Evolutionary conservation across 192 early-diverging fungal species (phyloP).

Genomic region (Martensiomyces pterosporus): DNA sequence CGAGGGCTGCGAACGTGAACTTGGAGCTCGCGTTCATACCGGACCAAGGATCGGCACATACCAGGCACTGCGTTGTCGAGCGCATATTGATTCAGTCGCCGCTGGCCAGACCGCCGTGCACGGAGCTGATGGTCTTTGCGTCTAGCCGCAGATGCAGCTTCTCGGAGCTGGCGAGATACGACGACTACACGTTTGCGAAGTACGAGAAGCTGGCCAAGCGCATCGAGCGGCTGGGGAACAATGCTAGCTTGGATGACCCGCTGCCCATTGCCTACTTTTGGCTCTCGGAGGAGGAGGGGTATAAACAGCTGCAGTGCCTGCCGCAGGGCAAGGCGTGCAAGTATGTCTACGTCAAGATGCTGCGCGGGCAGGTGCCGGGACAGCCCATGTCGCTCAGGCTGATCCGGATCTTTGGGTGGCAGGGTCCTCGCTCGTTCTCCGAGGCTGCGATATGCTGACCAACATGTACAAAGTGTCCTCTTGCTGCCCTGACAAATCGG

Average conservation of each 20-base stretch:
- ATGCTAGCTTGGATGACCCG: slow-evolving; percentile 9
- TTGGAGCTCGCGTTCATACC: slow-evolving; percentile 22
- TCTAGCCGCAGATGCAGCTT: slow-evolving; percentile 30
- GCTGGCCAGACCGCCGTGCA: slow-evolving; percentile 27
- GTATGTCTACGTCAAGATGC: slow-evolving; percentile 41
- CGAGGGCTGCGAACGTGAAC: slow-evolving; percentile 27
- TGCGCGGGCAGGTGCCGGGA: slow-evolving; percentile 16
- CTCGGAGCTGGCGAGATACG: slow-evolving; percentile 28
- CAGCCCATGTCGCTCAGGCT: slow-evolving; percentile 22
- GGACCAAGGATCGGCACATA: neutral
- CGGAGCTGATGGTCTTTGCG: slow-evolving; percentile 48
- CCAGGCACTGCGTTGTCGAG: slow-evolving; percentile 25
- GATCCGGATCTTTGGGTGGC: slow-evolving; percentile 40
- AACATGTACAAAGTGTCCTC: neutral
- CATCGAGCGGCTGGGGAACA: neutral
- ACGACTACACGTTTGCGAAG: slow-evolving; percentile 43
- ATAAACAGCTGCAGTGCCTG: slow-evolving; percentile 37
- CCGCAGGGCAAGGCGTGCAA: slow-evolving; percentile 35
- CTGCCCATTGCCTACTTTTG: slow-evolving; percentile 51
- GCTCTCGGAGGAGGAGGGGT: slow-evolving; percentile 37
- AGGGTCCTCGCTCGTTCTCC: slow-evolving; percentile 26
- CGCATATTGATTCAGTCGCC: slow-evolving; percentile 31
- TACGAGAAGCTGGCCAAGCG: slow-evolving; percentile 29
- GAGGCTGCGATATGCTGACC: slow-evolving; percentile 29
- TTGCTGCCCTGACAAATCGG: too few species aligned